phyloP scores from a whole-genome alignment of 352 stramenopile genomes.

The Globisporangium spiculum region DNA sequence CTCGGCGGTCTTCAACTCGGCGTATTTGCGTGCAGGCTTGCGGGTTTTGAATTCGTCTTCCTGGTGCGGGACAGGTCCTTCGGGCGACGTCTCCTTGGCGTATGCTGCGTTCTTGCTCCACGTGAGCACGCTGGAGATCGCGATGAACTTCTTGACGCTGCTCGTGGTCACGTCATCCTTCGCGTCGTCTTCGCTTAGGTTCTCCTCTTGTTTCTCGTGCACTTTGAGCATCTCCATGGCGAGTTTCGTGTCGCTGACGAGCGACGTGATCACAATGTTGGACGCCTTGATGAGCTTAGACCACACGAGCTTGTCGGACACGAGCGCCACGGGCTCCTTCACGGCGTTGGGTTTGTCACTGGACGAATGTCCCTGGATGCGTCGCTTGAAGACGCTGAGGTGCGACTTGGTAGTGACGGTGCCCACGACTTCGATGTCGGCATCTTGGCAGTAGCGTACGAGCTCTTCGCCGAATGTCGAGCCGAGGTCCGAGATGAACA shows the following conservation, averaged over 20 bases:
- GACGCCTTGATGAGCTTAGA: conserved; percentile 50
- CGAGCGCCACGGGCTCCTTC: conserved; percentile 50
- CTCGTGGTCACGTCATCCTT: conserved; percentile 14
- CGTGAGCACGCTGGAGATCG: conserved; percentile 70
- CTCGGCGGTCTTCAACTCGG: conserved; percentile 78
- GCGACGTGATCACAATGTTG: conserved; percentile 52
- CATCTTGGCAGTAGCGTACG: conserved; percentile 51
- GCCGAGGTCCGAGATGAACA: conserved; percentile 73
- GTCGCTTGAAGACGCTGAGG: conserved; percentile 40
- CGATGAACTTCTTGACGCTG: conserved; percentile 66
- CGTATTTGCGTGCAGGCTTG: conserved; percentile 64
- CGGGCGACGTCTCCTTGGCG: conserved; percentile 35
- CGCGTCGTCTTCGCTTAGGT: conserved; percentile 27
- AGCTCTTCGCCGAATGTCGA: conserved; percentile 58
- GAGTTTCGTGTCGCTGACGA: conserved; percentile 50
- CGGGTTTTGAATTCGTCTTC: conserved; percentile 81
- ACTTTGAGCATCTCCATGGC: conserved; percentile 63
- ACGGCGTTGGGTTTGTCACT: conserved; percentile 48
- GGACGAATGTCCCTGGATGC: conserved; percentile 49
- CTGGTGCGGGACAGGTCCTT: conserved; percentile 37
- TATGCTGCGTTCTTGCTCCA: conserved; percentile 72
- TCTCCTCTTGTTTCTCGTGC: conserved; percentile 43
- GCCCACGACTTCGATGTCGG: conserved; percentile 65
- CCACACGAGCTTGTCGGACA: conserved; percentile 44
- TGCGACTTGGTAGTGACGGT: conserved; percentile 46